Base-by-base conservation (phyloP, 768 basidiomycete species). In the Holtermannia corniformis region DNA sequence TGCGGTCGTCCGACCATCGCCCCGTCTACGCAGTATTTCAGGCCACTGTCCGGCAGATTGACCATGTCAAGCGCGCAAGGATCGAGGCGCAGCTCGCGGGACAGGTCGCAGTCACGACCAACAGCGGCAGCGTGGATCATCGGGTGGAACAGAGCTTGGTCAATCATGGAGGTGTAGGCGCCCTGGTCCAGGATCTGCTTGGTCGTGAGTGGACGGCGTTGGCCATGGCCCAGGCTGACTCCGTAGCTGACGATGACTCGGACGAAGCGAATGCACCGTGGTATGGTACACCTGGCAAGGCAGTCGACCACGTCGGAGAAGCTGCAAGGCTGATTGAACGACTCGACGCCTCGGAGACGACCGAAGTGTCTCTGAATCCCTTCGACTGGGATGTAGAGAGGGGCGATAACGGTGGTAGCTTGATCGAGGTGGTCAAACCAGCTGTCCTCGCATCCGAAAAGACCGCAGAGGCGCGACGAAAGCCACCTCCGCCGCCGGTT, bases 1-100 rank as follows among this genome's bases (percentile, higher is more conserved):
- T 99, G 52, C 78, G 77, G 64, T 82, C 86, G n/a, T 99, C 95
- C 4, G 95, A 99, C 74, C 95, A 99, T 68, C 83, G 85, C 66
- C 95, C 95, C 69, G 93, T 99, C 3, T 93, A 86, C 61, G 88
- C 82, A 3, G 72, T 89, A 5, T 91, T 95, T 73, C 77, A 80
- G 47, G 82, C 83, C 1, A 79, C 83, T 49, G 80, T 96, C 16
- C 80, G 86, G 41, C 78, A 84, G 20, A 78, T 99, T 37, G 90
- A 99, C 69, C 72, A 80, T 14, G 76, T 75, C 2, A 95, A 89
- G 72, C 83, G 82, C 55, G 78, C 80, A 1, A 77, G 79, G 3
- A 73, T 96, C 41, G 53, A 57, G 27, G 56, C 55, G 41, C 56
- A 59, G 47, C 56, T 67, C 4, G 28, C 45, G 16, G 51, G 25